A percentile compares a stretch with the other conserved stretches of the same genome.
Evolutionary conservation across 2,329 filamentous ascomycete species (phyloP).

Genomic region (Biscogniauxia sp.): DNA sequence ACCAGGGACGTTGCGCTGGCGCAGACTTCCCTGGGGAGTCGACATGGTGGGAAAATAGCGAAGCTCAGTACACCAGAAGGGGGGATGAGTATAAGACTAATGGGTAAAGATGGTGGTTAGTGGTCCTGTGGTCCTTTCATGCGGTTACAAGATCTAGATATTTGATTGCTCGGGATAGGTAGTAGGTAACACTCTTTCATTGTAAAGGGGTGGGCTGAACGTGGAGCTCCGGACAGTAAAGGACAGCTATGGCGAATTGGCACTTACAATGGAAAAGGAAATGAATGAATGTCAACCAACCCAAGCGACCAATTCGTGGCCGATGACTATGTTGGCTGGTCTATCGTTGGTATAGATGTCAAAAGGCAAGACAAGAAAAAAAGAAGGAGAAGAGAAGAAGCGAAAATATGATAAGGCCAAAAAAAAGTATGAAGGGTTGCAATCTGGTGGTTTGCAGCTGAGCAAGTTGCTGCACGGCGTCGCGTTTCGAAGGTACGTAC

Average conservation of each 20-base stretch:
- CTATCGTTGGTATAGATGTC: slow-evolving; percentile 8
- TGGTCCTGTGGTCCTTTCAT: neutral
- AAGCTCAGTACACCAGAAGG: slow-evolving; percentile 14
- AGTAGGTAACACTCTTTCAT: too few relatives aligned
- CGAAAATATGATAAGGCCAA: too few relatives aligned
- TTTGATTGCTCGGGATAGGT: neutral
- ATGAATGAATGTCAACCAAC: slow-evolving; percentile 15
- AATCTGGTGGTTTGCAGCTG: slow-evolving; percentile 16
- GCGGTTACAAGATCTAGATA: too few relatives aligned
- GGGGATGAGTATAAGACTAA: slow-evolving; percentile 1
- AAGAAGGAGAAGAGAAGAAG: neutral
- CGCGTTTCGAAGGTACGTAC: slow-evolving; percentile 14
- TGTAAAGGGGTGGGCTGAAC: neutral
- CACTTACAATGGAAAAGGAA: slow-evolving; percentile 25
- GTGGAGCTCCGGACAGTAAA: neutral
- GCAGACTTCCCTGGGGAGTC: slow-evolving; percentile 56
- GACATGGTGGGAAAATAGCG: slow-evolving; percentile 35
- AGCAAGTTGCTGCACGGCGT: slow-evolving; percentile 14
- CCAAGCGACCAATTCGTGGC: slow-evolving; percentile 15
- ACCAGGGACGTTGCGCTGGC: slow-evolving; percentile 54
- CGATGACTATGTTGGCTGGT: slow-evolving; percentile 13
- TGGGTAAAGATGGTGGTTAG: slow-evolving; percentile 1
- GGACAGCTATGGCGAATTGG: slow-evolving; percentile 9
- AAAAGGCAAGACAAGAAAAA: slow-evolving; percentile 5
- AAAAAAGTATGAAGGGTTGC: neutral